A percentile compares a stretch with the other conserved stretches of the same genome.
phyloP scores from a whole-genome alignment of 2,329 filamentous ascomycete genomes.

The Exophiala sideris region DNA sequence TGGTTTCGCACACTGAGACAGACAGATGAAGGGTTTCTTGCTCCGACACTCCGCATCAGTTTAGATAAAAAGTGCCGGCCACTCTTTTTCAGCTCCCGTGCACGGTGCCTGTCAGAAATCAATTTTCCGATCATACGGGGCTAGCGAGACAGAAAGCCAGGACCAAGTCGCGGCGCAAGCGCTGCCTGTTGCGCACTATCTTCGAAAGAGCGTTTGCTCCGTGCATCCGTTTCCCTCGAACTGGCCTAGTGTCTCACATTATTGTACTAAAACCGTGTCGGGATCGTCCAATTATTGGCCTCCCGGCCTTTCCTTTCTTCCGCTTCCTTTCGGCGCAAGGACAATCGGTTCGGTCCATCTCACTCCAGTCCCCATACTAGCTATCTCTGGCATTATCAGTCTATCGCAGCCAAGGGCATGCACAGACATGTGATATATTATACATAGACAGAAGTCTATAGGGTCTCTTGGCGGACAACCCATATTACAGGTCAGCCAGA shows the following conservation, averaged over 20 bases:
- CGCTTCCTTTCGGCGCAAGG: background rate
- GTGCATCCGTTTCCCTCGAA: conserved; percentile 14
- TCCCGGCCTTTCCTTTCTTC: background rate
- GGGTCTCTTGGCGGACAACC: no score
- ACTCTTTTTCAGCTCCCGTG: background rate
- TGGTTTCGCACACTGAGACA: background rate
- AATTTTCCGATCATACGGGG: background rate
- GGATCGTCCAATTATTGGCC: background rate
- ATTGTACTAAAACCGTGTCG: background rate
- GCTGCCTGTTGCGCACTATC: background rate
- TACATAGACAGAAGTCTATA: no score
- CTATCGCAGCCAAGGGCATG: background rate
- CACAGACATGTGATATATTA: background rate
- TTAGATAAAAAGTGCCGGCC: no score
- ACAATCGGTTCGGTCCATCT: conserved; percentile 3
- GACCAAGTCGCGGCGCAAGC: background rate
- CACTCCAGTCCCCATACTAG: background rate
- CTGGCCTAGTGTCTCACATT: background rate
- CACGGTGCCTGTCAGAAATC: background rate
- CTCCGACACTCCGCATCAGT: background rate
- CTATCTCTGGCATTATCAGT: background rate
- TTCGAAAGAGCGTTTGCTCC: conserved; percentile 17
- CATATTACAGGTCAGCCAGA: no score
- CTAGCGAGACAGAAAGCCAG: background rate
- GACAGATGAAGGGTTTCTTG: background rate